phyloP scores from a whole-genome alignment of 441 rosid genomes.

The Croton laevigatus region DNA sequence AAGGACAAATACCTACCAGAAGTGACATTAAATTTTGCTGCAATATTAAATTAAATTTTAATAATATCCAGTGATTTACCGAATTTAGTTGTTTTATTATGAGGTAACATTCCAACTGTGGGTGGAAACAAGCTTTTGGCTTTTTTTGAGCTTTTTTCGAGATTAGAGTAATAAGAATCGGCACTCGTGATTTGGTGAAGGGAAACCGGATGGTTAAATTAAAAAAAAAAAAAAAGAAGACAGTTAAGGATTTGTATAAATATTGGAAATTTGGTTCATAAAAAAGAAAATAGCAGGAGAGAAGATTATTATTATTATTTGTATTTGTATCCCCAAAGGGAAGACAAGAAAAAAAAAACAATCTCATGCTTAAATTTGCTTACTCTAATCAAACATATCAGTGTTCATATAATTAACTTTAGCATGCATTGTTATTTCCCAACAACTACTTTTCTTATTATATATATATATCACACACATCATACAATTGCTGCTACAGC shows the following conservation, averaged over 20 bases:
- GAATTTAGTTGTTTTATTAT: background rate
- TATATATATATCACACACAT: background rate
- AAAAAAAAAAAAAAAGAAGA: background rate
- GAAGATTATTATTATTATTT: background rate
- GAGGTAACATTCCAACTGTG: background rate
- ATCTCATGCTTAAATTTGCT: slow-evolving; percentile 7
- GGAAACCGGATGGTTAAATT: too few species aligned
- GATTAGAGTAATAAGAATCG: too few species aligned
- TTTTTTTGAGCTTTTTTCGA: background rate
- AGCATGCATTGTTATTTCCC: slow-evolving; percentile 8
- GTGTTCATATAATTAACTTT: background rate
- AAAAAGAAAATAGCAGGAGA: too few species aligned
- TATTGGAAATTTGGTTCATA: too few species aligned
- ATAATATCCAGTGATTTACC: background rate
- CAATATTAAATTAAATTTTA: too few species aligned
- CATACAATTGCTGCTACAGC: background rate
- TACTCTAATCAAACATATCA: slow-evolving; percentile 11
- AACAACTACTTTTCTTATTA: slow-evolving; percentile 11
- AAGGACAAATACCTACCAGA: background rate
- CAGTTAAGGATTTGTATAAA: background rate
- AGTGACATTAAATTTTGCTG: background rate
- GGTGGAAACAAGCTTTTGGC: background rate
- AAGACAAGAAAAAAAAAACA: slow-evolving; percentile 15
- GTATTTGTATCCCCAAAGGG: background rate
- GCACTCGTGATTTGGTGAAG: too few species aligned